Evolutionary conservation across 2,329 filamentous ascomycete species (phyloP), one percentile per base, ranked within the genome.

Genomic region (Boeremia exigua): DNA sequence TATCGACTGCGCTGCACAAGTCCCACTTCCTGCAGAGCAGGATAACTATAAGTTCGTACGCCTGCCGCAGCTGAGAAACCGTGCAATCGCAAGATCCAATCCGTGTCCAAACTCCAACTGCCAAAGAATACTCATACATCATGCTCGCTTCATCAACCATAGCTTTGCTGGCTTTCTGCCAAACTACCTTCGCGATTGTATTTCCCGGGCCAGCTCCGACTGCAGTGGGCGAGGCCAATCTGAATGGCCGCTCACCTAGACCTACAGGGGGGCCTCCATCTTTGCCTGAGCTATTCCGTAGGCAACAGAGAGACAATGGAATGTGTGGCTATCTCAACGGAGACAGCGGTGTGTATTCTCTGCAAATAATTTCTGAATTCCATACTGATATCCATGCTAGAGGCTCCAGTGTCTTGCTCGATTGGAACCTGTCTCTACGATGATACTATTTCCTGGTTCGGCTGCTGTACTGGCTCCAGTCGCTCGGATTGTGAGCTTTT

Each of bases 301-400:
- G 60, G n/a, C 61, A 59, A 17, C 56, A 59, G 30, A 44, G 14
- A 32, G 44, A 54, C 29, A 44, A 55, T 8, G 54, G 37, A 3
- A 8, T 63, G 1, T 65, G 62, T 30, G 62, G 62, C 25, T 65
- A 60, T 37, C 36, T 65, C 29, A 17, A 58, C 15, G 60, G 60
- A 28, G 56, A 57, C 17, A 17, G 33, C 48, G 54, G 62, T 63
- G 59, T 15, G 52, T 32, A 23, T 11, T 38, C 8, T 7, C 25
- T 4, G 17, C 3, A 14, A 19, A 7, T 1, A 8, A 14, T 4
- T 15, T 8, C 11, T 11, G 11, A 2, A 27, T 29, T 4, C 6
- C 12, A 37, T 19, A 43, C 49, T 57, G 37, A 60, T 25, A 23
- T 8, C 12, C 36, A 14, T 6, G 19, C 40, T n/a, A 62, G 62